These are phyloP conservation scores for Elaeis oleifera DNA, from an alignment of 202 grass and related monocot genomes.

Conservation along the genomic window DNA sequence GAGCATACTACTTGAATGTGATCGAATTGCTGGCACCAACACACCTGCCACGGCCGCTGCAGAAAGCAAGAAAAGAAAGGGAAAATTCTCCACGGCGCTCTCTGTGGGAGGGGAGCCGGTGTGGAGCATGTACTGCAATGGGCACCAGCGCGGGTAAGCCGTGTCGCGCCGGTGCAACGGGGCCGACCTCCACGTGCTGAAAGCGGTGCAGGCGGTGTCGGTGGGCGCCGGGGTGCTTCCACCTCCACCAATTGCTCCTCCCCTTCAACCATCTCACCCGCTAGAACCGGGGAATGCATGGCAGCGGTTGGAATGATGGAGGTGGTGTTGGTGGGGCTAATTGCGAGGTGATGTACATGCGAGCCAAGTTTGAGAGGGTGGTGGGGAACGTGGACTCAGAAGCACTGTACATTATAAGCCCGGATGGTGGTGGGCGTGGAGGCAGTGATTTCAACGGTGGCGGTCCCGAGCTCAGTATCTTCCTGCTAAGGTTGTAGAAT, in stretches of 20 bases:
- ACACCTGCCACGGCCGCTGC: too few relatives aligned
- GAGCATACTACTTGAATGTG: conserved; percentile 13
- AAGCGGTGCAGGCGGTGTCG: conserved; percentile 7
- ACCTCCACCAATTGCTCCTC: background rate
- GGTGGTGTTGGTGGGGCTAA: background rate
- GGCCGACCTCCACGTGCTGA: conserved; percentile 15
- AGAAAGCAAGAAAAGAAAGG: background rate
- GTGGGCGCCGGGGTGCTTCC: conserved; percentile 4
- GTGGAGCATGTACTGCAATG: conserved; percentile 13
- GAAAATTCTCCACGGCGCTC: too few relatives aligned
- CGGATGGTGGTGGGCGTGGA: background rate
- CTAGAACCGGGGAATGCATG: background rate
- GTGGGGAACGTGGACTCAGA: conserved; percentile 9
- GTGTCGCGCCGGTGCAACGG: conserved; percentile 2
- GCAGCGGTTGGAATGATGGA: background rate
- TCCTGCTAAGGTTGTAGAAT: conserved; percentile 7
- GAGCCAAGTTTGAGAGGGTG: conserved; percentile 13
- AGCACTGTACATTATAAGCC: conserved; percentile 16
- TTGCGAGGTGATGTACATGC: conserved; percentile 16
- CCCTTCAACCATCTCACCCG: background rate
- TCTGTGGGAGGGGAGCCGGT: background rate
- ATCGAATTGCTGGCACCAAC: background rate
- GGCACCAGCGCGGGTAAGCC: background rate
- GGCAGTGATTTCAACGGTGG: background rate
- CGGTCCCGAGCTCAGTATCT: conserved; percentile 8